phyloP scores from a whole-genome alignment of 2,329 filamentous ascomycete genomes.

The Beauveria caledonica region DNA sequence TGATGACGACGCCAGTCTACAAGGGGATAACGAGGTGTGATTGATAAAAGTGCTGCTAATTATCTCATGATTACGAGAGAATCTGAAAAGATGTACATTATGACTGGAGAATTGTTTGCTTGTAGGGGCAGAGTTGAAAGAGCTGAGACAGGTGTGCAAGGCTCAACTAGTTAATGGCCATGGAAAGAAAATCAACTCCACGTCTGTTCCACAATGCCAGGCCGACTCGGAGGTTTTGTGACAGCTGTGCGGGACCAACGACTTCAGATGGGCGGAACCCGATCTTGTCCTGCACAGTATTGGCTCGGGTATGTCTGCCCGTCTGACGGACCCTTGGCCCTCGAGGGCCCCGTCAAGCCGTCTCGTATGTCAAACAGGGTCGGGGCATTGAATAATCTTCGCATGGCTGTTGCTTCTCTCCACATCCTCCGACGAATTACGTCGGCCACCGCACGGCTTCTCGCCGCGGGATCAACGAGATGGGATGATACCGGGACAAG shows the following conservation, averaged over 20 bases:
- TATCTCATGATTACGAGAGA: neutral
- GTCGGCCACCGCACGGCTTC: no score
- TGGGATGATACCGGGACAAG: neutral
- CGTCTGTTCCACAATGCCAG: constrained; percentile 4
- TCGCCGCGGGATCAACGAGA: neutral
- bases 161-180: neutral
- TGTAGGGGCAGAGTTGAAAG: no score
- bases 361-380: neutral
- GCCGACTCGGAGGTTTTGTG: neutral
- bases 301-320: neutral
- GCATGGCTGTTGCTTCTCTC: no score
- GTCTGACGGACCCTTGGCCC: no score
- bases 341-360: neutral
- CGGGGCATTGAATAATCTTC: no score
- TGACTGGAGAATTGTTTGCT: no score
- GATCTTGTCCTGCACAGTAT: no score
- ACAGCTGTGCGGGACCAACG: neutral
- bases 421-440: no score
- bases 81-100: neutral
- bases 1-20: neutral
- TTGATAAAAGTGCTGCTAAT: neutral
- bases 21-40: neutral
- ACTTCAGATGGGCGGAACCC: neutral
- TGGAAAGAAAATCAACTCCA: neutral
- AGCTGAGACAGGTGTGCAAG: neutral